These are phyloP conservation scores for Filobasidium floriforme DNA, from an alignment of 768 basidiomycete species.

Conservation along the genomic window DNA sequence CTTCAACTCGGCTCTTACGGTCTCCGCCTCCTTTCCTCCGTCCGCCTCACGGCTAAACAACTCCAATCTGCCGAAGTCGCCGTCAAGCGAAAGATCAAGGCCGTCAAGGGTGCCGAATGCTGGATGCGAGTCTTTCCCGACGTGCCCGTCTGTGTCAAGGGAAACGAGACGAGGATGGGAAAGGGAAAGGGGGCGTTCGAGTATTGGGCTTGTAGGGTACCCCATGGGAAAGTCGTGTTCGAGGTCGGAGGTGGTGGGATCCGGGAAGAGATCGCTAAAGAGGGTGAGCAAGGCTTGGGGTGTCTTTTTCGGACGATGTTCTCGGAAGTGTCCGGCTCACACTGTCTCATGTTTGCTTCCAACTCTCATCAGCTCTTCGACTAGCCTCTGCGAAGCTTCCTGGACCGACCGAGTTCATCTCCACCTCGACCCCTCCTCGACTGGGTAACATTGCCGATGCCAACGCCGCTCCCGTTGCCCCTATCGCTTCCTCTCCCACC, in stretches of 20 bases:
- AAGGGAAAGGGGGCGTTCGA: constrained; percentile 98
- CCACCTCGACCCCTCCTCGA: constrained; percentile 59
- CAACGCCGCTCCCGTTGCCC: background rate
- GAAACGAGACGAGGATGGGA: constrained; percentile 98
- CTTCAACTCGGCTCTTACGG: constrained; percentile 89
- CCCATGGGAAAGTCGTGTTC: constrained; percentile 80
- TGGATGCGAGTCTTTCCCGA: constrained; percentile 90
- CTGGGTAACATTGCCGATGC: constrained; percentile 31
- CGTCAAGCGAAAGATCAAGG: constrained; percentile 79
- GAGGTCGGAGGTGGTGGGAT: constrained; percentile 86
- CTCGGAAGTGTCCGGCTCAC: constrained; percentile 12
- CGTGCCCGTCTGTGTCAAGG: constrained; percentile 95
- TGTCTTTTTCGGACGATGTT: background rate
- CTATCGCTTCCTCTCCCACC: background rate
- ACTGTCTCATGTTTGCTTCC: no score
- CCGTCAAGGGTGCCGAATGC: constrained; percentile 78
- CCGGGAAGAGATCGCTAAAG: constrained; percentile 83
- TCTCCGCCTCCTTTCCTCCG: constrained; percentile 74
- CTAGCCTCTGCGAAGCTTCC: constrained; percentile 84
- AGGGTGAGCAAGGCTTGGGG: constrained; percentile 57
- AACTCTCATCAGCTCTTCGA: constrained; percentile 68
- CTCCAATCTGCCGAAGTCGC: constrained; percentile 77
- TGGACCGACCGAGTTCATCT: constrained; percentile 78
- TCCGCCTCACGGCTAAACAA: constrained; percentile 79
- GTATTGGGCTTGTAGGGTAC: constrained; percentile 90